phyloP scores from a whole-genome alignment of 306 rosid genomes.

The Ceratonia siliqua region DNA sequence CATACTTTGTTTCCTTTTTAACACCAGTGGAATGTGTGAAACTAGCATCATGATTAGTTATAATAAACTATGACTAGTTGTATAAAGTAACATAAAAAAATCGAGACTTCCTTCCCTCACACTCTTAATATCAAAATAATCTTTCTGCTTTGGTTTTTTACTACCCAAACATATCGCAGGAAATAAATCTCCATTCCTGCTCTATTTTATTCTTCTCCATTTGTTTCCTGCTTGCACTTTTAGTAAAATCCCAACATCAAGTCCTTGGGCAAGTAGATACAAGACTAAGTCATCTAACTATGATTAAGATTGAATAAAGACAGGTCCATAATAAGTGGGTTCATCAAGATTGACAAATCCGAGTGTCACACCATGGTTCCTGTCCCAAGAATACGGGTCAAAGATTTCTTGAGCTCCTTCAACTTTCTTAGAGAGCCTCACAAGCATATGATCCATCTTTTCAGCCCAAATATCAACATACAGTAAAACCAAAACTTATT shows the following conservation, averaged over 20 bases:
- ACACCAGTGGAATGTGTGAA: neutral
- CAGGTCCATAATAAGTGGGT: too few species aligned
- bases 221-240: neutral
- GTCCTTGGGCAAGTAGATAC: neutral
- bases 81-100: neutral
- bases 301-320: too few species aligned
- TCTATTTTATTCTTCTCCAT: neutral
- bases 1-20: neutral
- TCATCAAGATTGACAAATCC: too few species aligned
- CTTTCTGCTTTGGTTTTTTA: neutral
- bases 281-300: neutral
- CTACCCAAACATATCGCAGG: neutral
- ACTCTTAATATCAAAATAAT: neutral
- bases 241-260: neutral
- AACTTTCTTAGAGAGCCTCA: neutral
- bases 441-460: neutral
- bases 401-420: neutral
- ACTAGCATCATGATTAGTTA: neutral
- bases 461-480: neutral
- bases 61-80: neutral
- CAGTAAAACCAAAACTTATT: neutral
- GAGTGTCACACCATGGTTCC: too few species aligned
- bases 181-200: neutral
- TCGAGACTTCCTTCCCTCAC: neutral
- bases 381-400: too few species aligned